phyloP scores from a whole-genome alignment of 2,329 filamentous ascomycete genomes.

The Talaromyces albobiverticillius region DNA sequence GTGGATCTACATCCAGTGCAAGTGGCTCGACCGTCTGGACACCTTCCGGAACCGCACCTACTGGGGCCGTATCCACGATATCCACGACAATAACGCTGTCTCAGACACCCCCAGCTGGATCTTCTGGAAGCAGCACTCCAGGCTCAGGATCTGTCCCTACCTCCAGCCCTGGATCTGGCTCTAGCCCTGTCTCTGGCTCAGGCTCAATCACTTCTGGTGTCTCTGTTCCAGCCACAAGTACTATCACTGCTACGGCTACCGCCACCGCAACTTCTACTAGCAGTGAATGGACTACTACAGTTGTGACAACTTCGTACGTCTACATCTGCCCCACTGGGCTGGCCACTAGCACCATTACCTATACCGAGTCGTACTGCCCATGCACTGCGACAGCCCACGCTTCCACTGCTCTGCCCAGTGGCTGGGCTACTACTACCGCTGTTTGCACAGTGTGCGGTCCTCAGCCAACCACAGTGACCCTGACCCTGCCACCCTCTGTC shows the following conservation, averaged over 20 bases:
- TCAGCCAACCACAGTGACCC: slow-evolving; percentile 21
- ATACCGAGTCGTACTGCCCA: slow-evolving; percentile 23
- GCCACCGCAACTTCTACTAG: slow-evolving; percentile 8
- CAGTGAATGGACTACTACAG: slow-evolving; percentile 18
- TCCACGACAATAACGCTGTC: background rate
- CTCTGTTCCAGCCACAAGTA: slow-evolving; percentile 8
- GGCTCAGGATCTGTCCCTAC: background rate
- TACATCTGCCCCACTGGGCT: slow-evolving; percentile 30
- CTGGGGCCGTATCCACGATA: no score
- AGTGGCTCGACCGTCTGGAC: background rate
- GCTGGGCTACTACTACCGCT: slow-evolving; percentile 18
- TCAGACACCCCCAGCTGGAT: background rate
- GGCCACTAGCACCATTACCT: slow-evolving; percentile 23
- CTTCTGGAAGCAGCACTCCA: slow-evolving; percentile 6
- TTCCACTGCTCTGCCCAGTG: slow-evolving; percentile 13
- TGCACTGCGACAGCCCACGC: slow-evolving; percentile 17
- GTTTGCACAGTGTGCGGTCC: slow-evolving; percentile 24
- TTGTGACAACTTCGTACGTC: slow-evolving; percentile 25
- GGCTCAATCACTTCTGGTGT: slow-evolving; percentile 7
- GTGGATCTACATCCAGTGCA: background rate
- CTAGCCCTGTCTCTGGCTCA: background rate
- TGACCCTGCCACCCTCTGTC: slow-evolving; percentile 15
- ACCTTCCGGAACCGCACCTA: background rate
- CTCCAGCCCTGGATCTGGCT: background rate
- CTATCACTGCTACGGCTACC: slow-evolving; percentile 2